Evolutionary conservation across 768 basidiomycete genomes (phyloP).

Genomic region (Termitomyces heimii): DNA sequence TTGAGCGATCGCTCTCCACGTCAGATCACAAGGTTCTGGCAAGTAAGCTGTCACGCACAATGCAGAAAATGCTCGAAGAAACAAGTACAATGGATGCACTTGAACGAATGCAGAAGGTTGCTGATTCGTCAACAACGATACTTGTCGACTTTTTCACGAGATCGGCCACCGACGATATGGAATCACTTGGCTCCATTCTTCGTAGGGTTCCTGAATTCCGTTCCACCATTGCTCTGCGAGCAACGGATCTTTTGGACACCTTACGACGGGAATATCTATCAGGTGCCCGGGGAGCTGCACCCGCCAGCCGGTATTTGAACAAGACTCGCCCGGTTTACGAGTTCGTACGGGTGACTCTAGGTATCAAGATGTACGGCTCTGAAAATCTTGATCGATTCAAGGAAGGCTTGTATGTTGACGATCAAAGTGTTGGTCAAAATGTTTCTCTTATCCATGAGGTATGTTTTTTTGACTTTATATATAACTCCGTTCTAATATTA

Average conservation of each 20-base stretch:
- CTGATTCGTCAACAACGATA: constrained; percentile 51
- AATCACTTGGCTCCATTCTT: constrained; percentile 24
- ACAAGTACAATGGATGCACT: constrained; percentile 69
- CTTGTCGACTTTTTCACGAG: constrained; percentile 60
- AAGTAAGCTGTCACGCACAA: constrained; percentile 30
- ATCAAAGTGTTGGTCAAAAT: constrained; percentile 64
- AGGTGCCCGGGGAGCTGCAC: constrained; percentile 53
- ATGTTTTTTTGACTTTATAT: constrained; percentile 21
- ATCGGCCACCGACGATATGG: constrained; percentile 23
- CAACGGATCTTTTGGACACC: constrained; percentile 36
- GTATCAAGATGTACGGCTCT: constrained; percentile 75
- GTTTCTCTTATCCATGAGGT: constrained; percentile 75
- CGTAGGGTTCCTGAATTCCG: constrained; percentile 50
- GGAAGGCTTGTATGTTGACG: constrained; percentile 61
- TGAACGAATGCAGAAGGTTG: constrained; percentile 67
- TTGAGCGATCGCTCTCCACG: constrained; percentile 32
- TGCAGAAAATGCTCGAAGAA: constrained; percentile 51
- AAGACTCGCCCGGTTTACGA: constrained; percentile 71
- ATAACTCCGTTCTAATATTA: not conserved
- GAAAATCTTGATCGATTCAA: constrained; percentile 62
- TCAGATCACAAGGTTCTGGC: constrained; percentile 26
- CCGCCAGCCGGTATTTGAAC: constrained; percentile 62
- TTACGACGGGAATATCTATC: constrained; percentile 54
- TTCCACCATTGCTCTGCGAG: constrained; percentile 40
- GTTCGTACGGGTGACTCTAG: constrained; percentile 64